These are phyloP conservation scores for Pseudogymnoascus sp. DNA, from an alignment of 2,329 filamentous ascomycete species.

Conservation along the genomic window DNA sequence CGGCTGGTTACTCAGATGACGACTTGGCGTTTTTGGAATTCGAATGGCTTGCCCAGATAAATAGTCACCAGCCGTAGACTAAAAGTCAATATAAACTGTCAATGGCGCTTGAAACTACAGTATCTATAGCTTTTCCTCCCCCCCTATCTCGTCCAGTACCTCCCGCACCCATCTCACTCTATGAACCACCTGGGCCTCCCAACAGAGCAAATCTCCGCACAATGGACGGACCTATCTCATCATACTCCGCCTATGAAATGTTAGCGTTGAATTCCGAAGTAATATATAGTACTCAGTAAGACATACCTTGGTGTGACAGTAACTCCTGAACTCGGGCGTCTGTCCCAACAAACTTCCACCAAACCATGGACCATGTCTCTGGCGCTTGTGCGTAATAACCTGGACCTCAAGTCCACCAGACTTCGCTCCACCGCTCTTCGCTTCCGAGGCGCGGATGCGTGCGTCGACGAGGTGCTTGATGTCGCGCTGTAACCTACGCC, in stretches of 20 bases:
- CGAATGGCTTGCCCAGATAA: background rate
- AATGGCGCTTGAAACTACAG: constrained; percentile 9
- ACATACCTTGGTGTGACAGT: constrained; percentile 84
- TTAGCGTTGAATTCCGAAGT: background rate
- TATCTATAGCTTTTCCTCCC: constrained; percentile 9
- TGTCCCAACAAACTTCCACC: constrained; percentile 92
- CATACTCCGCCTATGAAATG: constrained; percentile 51
- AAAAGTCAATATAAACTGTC: background rate
- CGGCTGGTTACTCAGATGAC: background rate
- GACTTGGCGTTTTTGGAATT: background rate
- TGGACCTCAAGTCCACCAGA: constrained; percentile 93
- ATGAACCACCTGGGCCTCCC: constrained; percentile 81
- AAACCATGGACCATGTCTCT: constrained; percentile 97
- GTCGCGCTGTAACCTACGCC: constrained; percentile 87
- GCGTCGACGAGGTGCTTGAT: constrained; percentile 94
- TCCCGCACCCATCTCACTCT: constrained; percentile 16
- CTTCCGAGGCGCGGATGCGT: constrained; percentile 85
- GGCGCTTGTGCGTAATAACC: constrained; percentile 94
- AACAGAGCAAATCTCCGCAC: constrained; percentile 89
- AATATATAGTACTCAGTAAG: constrained; percentile 9
- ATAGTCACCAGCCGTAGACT: background rate
- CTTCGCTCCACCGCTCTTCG: constrained; percentile 81
- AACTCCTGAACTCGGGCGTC: constrained; percentile 96
- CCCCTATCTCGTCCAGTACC: background rate
- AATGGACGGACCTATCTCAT: constrained; percentile 93